Conservation (phyloP, 495 filamentous ascomycete species). For the Tuber borchii region DNA sequence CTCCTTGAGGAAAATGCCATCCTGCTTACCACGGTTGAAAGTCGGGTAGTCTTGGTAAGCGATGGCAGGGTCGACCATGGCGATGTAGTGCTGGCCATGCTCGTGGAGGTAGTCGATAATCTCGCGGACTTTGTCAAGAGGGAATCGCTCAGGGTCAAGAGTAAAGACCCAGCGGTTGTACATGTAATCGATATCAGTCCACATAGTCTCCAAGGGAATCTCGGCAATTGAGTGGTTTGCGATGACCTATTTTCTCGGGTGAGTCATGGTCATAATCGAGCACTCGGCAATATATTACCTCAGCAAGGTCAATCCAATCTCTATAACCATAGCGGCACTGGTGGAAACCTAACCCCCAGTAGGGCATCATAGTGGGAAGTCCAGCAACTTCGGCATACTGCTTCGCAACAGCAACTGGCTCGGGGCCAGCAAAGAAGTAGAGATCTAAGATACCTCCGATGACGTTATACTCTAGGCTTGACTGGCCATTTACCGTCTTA, state of each 20-base stretch:
- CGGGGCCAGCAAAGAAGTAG: slow-evolving; percentile 72
- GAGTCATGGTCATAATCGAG: background rate
- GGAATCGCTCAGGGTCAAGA: slow-evolving; percentile 66
- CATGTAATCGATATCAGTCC: slow-evolving; percentile 87
- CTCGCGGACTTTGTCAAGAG: slow-evolving; percentile 59
- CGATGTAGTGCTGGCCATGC: slow-evolving; percentile 69
- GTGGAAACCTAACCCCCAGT: slow-evolving; percentile 80
- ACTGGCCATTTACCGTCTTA: slow-evolving; percentile 55
- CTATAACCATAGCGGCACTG: slow-evolving; percentile 76
- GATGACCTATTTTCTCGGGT: slow-evolving; percentile 48
- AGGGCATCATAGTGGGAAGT: slow-evolving; percentile 69
- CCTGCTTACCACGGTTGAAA: slow-evolving; percentile 57
- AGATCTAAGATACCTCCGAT: slow-evolving; percentile 77
- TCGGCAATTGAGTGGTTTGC: slow-evolving; percentile 67
- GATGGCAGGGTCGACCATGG: slow-evolving; percentile 85
- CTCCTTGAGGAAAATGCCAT: slow-evolving; percentile 60
- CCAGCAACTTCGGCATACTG: slow-evolving; percentile 70
- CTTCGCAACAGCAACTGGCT: slow-evolving; percentile 61
- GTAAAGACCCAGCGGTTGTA: slow-evolving; percentile 58
- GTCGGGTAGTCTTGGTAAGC: slow-evolving; percentile 60
- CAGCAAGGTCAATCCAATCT: slow-evolving; percentile 70
- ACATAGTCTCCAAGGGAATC: slow-evolving; percentile 83
- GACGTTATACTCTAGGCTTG: slow-evolving; percentile 79
- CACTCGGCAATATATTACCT: slow-evolving; percentile 36
- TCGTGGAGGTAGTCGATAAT: slow-evolving; percentile 65